phyloP scores from a whole-genome alignment of 75 land plant species.

The Cupressus sempervirens region DNA sequence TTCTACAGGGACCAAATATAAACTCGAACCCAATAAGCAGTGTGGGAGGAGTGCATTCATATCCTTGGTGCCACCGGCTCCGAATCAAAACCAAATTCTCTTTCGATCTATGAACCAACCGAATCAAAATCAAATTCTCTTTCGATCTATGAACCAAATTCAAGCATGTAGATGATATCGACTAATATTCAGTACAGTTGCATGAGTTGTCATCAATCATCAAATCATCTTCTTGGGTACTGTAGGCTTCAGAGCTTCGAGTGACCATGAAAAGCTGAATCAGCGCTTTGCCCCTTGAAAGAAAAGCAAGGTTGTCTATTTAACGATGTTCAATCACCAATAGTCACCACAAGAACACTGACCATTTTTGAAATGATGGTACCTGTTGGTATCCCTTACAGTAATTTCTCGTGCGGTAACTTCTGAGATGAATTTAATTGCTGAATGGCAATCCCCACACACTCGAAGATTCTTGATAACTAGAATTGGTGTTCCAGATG shows the following conservation, averaged over 20 bases:
- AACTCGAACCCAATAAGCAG: background rate
- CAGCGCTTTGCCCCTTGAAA: background rate
- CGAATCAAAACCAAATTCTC: background rate
- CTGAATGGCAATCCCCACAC: constrained; percentile 12
- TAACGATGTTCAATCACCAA: background rate
- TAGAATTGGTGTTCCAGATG: background rate
- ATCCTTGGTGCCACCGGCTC: background rate
- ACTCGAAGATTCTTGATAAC: constrained; percentile 13
- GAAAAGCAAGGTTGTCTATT: background rate
- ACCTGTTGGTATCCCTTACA: constrained; percentile 5
- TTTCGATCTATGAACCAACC: background rate
- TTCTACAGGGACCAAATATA: background rate
- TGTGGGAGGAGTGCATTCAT: background rate
- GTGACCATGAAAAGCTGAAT: background rate
- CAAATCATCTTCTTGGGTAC: background rate
- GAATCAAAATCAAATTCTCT: background rate
- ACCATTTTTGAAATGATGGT: constrained; percentile 10
- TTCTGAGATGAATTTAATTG: constrained; percentile 1
- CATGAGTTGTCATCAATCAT: background rate
- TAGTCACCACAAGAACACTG: constrained; percentile 12
- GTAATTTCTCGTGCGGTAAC: background rate
- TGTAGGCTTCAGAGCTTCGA: background rate
- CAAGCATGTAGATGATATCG: background rate
- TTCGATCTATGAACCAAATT: background rate
- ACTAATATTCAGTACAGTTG: background rate